phyloP scores from a whole-genome alignment of 495 filamentous ascomycete genomes.

The Cladorrhinum samala region DNA sequence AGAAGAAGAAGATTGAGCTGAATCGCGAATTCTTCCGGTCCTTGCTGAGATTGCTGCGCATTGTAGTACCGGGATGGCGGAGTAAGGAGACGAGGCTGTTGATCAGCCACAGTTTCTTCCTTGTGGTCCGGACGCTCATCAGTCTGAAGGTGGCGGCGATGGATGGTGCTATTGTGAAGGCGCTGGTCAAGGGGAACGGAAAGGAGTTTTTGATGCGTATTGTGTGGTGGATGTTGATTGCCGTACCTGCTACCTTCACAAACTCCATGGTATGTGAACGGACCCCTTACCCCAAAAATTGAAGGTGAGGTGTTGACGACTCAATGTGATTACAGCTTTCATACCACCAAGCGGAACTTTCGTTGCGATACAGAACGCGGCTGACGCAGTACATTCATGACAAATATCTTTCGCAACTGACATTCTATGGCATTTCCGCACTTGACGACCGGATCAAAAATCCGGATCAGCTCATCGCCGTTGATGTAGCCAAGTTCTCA shows the following conservation, averaged over 20 bases:
- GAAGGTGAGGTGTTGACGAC: conserved; percentile 8
- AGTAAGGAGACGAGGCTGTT: conserved; percentile 84
- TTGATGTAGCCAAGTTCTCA: conserved; percentile 93
- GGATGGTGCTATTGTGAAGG: conserved; percentile 87
- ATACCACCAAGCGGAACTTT: conserved; percentile 93
- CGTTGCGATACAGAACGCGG: conserved; percentile 84
- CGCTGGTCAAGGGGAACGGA: conserved; percentile 81
- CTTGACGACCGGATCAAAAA: conserved; percentile 98
- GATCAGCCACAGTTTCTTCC: conserved; percentile 73
- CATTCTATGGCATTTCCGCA: conserved; percentile 92
- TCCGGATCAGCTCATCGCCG: conserved; percentile 93
- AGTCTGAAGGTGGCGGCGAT: conserved; percentile 94
- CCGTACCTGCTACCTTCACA: conserved; percentile 95
- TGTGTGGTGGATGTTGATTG: conserved; percentile 98
- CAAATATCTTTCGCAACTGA: conserved; percentile 91
- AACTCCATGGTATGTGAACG: conserved; percentile 97
- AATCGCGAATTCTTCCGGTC: conserved; percentile 94
- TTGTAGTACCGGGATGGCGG: conserved; percentile 82
- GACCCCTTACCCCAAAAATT: too few relatives aligned
- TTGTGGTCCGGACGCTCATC: conserved; percentile 80
- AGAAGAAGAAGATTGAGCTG: conserved; percentile 80
- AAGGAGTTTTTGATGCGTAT: conserved; percentile 84
- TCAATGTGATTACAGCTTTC: conserved; percentile 59
- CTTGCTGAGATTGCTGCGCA: conserved; percentile 69
- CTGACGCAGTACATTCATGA: conserved; percentile 90